Conservation (phyloP, 768 basidiomycete genomes). For the Xerocomellus intermedius region DNA sequence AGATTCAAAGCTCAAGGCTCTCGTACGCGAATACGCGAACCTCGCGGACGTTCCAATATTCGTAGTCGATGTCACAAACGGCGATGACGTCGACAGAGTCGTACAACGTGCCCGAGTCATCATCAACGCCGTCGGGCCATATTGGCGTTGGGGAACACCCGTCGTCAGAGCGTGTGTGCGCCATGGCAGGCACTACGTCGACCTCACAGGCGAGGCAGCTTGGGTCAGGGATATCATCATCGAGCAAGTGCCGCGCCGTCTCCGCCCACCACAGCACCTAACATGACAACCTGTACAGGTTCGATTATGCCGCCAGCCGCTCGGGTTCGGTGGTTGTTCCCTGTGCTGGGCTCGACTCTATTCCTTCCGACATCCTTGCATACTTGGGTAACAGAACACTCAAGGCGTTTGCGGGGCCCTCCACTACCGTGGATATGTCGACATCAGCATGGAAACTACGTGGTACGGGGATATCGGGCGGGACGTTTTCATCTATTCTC, state of each 20-base stretch:
- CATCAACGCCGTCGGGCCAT: slow-evolving; percentile 78
- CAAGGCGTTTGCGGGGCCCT: slow-evolving; percentile 42
- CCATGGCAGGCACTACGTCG: slow-evolving; percentile 80
- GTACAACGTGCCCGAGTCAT: slow-evolving; percentile 64
- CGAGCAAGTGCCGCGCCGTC: slow-evolving; percentile 40
- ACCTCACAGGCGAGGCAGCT: slow-evolving; percentile 71
- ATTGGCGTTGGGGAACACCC: slow-evolving; percentile 65
- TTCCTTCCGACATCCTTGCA: slow-evolving; percentile 70
- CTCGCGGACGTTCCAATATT: slow-evolving; percentile 46
- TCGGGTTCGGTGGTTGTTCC: slow-evolving; percentile 77
- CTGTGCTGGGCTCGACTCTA: slow-evolving; percentile 72
- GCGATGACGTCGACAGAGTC: slow-evolving; percentile 50
- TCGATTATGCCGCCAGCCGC: slow-evolving; percentile 68
- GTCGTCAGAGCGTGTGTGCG: slow-evolving; percentile 78
- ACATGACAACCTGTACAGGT: slow-evolving; percentile 41
- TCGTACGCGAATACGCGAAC: slow-evolving; percentile 43
- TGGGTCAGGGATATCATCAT: slow-evolving; percentile 66
- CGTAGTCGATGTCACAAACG: slow-evolving; percentile 59
- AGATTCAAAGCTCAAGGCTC: slow-evolving; percentile 52
- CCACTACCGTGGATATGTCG: slow-evolving; percentile 50
- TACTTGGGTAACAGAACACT: slow-evolving; percentile 71
- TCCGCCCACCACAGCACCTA: slow-evolving; percentile 5
- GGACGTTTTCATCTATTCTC: slow-evolving; percentile 39
- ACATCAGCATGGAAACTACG: slow-evolving; percentile 45
- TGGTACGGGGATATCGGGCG: slow-evolving; percentile 36